These are phyloP conservation scores for Plasmodium billcollinsi DNA, from an alignment of 169 alveolate species.

Conservation along the genomic window DNA sequence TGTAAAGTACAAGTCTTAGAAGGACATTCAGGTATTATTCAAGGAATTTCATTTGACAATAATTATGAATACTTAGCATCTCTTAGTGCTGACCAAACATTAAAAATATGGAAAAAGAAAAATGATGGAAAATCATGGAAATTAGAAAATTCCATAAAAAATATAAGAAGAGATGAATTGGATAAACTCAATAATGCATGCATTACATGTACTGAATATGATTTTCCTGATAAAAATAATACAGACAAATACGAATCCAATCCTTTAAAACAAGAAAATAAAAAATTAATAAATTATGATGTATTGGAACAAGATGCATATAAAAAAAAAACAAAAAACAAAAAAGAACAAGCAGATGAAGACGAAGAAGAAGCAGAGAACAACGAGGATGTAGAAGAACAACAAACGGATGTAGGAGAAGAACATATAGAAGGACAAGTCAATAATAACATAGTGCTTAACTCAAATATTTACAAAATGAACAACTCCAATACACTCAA, in stretches of 20 bases:
- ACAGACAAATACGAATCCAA: slow-evolving; percentile 16
- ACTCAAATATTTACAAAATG: neutral
- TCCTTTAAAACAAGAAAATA: slow-evolving; percentile 15
- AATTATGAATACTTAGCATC: slow-evolving; percentile 88
- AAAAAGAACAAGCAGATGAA: neutral
- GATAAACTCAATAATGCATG: slow-evolving; percentile 50
- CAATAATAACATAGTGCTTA: neutral
- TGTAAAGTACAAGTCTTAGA: slow-evolving; percentile 84
- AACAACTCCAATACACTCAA: slow-evolving; percentile 10
- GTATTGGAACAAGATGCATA: slow-evolving; percentile 13
- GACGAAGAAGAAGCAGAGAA: slow-evolving; percentile 20
- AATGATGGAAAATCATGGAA: slow-evolving; percentile 85
- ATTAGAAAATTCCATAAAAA: slow-evolving; percentile 76
- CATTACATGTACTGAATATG: slow-evolving; percentile 44
- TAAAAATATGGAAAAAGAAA: slow-evolving; percentile 85
- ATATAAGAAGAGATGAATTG: slow-evolving; percentile 63
- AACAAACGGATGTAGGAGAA: neutral
- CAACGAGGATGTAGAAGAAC: slow-evolving; percentile 37
- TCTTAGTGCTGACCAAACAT: slow-evolving; percentile 91
- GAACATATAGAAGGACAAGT: slow-evolving; percentile 42
- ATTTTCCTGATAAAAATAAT: slow-evolving; percentile 25
- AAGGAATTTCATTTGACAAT: slow-evolving; percentile 88
- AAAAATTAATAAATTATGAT: slow-evolving; percentile 1
- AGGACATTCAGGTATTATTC: slow-evolving; percentile 89
- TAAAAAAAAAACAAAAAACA: slow-evolving; percentile 44